A percentile compares a stretch with the other conserved stretches of the same genome.
phyloP scores from a whole-genome alignment of 148 eudicot genomes.

The Nepenthes mirabilis region DNA sequence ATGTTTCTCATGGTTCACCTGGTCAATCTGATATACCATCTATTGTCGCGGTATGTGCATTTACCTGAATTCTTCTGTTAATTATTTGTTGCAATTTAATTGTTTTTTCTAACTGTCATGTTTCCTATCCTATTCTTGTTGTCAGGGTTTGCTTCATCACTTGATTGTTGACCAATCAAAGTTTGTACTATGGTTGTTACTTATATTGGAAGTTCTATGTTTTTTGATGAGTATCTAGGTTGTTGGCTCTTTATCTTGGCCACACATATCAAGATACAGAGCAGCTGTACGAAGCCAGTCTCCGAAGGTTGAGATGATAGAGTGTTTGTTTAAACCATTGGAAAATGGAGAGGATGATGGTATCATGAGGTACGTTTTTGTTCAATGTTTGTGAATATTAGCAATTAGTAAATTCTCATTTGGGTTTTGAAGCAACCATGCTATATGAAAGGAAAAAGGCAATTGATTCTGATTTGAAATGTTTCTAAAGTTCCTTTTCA shows the following conservation, averaged over 20 bases:
- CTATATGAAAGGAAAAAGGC: not conserved
- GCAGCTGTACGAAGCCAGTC: constrained; percentile 76
- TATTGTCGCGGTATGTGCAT: constrained; percentile 66
- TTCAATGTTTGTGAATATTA: not conserved
- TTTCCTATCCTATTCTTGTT: too few relatives aligned
- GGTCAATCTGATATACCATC: constrained; percentile 74
- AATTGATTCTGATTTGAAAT: not conserved
- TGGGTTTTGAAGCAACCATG: not conserved
- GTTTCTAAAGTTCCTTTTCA: not conserved
- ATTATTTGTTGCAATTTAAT: not conserved
- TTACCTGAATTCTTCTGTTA: not conserved
- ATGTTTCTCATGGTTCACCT: constrained; percentile 91
- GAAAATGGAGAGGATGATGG: constrained; percentile 73
- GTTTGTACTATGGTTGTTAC: not conserved
- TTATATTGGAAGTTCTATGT: not conserved
- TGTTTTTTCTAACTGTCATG: not conserved
- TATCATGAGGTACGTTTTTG: constrained; percentile 56
- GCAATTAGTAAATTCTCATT: not conserved
- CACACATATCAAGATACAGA: constrained; percentile 78
- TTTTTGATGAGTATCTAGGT: constrained; percentile 31
- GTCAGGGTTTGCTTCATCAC: too few relatives aligned
- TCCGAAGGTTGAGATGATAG: constrained; percentile 82
- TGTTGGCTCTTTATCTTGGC: constrained; percentile 93
- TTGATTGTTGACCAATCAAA: not conserved
- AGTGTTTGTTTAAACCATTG: constrained; percentile 58